Evolutionary conservation across 257 asterid species (phyloP).

Genomic region (Eustoma russellianum): DNA sequence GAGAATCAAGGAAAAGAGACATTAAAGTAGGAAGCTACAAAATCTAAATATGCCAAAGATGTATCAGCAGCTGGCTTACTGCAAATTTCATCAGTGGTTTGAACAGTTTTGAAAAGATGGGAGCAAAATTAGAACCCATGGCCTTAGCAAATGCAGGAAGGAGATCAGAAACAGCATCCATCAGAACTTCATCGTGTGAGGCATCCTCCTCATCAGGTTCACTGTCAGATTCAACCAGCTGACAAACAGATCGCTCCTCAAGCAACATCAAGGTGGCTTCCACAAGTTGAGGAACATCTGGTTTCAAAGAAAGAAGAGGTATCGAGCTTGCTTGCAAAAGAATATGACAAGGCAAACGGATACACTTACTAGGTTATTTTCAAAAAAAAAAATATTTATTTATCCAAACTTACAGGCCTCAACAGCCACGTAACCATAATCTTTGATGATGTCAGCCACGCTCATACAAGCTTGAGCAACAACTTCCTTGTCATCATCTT

Average conservation of each 20-base stretch:
- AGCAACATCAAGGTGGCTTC: constrained; percentile 73
- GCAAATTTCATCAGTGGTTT: constrained; percentile 90
- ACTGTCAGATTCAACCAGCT: constrained; percentile 69
- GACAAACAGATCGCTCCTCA: constrained; percentile 78
- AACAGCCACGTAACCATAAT: constrained; percentile 72
- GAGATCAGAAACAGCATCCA: constrained; percentile 99
- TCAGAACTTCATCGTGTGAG: constrained; percentile 93
- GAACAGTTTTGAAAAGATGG: constrained; percentile 63
- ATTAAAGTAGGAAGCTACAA: background rate
- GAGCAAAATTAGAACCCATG: constrained; percentile 84
- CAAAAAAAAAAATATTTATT: constrained; percentile 4
- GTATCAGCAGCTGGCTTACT: constrained; percentile 36
- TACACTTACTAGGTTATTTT: no score
- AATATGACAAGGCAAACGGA: constrained; percentile 8
- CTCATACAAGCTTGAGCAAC: constrained; percentile 96
- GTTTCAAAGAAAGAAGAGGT: constrained; percentile 11
- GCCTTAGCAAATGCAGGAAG: constrained; percentile 96
- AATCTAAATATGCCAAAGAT: background rate
- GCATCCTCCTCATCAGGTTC: constrained; percentile 80
- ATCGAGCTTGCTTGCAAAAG: constrained; percentile 5
- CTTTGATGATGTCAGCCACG: constrained; percentile 72
- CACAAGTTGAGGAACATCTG: constrained; percentile 65
- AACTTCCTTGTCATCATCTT: constrained; percentile 95
- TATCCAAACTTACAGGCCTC: constrained; percentile 72
- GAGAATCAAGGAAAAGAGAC: background rate